Conservation (phyloP, 2,329 filamentous ascomycete species). For the Scedosporium boydii region DNA sequence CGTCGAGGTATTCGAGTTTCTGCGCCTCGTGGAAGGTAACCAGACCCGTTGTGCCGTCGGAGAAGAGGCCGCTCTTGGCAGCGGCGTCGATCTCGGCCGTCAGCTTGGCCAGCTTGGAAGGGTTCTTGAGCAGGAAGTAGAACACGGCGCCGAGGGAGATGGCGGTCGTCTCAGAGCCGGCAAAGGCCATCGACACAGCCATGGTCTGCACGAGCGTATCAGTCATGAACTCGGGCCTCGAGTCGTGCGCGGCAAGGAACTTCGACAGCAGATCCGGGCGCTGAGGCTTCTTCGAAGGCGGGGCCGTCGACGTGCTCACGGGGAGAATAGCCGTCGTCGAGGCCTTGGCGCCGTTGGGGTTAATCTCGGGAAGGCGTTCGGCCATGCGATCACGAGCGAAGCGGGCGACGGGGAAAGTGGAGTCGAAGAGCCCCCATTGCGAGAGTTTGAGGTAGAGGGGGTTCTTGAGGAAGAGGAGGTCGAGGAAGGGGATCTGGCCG, state of each 20-base stretch:
- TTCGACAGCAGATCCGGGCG: conserved; percentile 58
- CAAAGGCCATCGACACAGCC: conserved; percentile 63
- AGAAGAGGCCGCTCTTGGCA: conserved; percentile 39
- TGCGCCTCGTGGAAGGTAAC: conserved; percentile 64
- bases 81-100: conserved; percentile 54
- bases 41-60: conserved; percentile 43
- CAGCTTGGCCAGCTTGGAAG: conserved; percentile 42
- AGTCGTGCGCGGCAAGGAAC: conserved; percentile 59
- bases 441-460: conserved; percentile 60
- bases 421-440: conserved; percentile 56
- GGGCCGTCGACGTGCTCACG: not conserved
- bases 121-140: conserved; percentile 62
- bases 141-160: conserved; percentile 64
- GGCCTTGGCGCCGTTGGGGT: conserved; percentile 10
- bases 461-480: conserved; percentile 64
- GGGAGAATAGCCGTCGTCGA: conserved; percentile 1
- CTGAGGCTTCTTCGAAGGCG: conserved; percentile 18
- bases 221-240: conserved; percentile 62
- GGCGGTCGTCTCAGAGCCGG: conserved; percentile 71
- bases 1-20: conserved; percentile 65
- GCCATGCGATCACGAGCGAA: conserved; percentile 61
- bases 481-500: conserved; percentile 66
- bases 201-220: conserved; percentile 61
- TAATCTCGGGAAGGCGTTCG: conserved; percentile 46
- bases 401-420: conserved; percentile 61